Base-by-base conservation (phyloP, 331 rosid species). In the Pyrus hybrid region DNA sequence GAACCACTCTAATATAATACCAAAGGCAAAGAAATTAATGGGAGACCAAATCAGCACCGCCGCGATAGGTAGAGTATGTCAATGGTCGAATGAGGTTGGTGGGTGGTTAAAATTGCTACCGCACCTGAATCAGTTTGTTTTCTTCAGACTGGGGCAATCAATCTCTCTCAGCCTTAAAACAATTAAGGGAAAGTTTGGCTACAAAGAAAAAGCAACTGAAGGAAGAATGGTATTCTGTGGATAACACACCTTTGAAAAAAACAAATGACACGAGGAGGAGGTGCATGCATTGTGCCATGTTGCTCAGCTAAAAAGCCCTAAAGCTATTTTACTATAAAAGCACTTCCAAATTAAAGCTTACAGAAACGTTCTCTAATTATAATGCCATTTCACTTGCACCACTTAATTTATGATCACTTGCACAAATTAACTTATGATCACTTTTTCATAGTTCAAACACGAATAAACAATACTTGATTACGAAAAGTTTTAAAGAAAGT, bases 111-210 rank as follows among this genome's bases (percentile, higher is more conserved):
- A 17, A 21, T 73, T 37, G 45, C 45, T 3, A 37, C 45, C 13
- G 45, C 45, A 37, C 45, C 45, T 37, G 45, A 37, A 37, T 37
- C 45, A n/a, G 22, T 5, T 17, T 47, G 9, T 45, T 89, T 89
- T 61, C 86, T 87, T 85, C 10, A 81, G 14, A 71, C 53, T 58
- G 47, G 80, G 85, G 83, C 83, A 56, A 76, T 10, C 67, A 20
- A 5, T 25, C 21, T 35, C 29, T 56, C 76, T 20, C 49, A 3
- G 29, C 63, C 43, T 63, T 13, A 63, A 41, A 41, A 68, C 8
- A 13, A 68, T 23, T 10, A 35, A 13, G 3, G 32, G 11, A 47
- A 14, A 5, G 54, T 47, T 14, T 14, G 54, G 54, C 14, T 14
- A 5, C 54, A 7, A 57, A 21, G 6, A 57, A 21, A 22, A 57